A percentile compares a stretch with the other conserved stretches of the same genome.
Evolutionary conservation across 2,329 filamentous ascomycete genomes (phyloP).

Genomic region (Fusarium tuaranense): DNA sequence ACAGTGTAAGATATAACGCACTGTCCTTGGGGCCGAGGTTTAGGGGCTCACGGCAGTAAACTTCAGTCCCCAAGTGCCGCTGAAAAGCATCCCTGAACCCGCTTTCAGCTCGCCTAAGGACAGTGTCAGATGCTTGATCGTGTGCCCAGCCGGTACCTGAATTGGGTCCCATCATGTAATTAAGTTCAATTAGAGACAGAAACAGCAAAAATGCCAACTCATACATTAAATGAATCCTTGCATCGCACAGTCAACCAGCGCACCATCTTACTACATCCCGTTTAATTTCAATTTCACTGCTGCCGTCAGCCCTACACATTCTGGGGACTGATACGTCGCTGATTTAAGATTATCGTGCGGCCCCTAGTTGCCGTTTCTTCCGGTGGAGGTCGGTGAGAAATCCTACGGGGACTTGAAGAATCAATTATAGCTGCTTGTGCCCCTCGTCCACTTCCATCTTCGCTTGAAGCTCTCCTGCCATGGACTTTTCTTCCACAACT

Average conservation of each 20-base stretch:
- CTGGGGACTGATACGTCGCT: background rate
- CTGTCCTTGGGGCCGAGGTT: background rate
- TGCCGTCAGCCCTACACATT: background rate
- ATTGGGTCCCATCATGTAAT: background rate
- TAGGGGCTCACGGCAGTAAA: background rate
- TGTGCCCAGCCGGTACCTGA: background rate
- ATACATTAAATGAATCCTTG: background rate
- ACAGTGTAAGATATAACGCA: background rate
- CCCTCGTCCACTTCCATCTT: constrained; percentile 12
- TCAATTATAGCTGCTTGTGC: constrained; percentile 2
- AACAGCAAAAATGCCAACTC: background rate
- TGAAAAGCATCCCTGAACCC: background rate
- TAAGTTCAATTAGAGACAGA: background rate
- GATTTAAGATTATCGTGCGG: background rate
- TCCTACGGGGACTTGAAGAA: constrained; percentile 5
- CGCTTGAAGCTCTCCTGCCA: constrained; percentile 6
- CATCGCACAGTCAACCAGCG: background rate
- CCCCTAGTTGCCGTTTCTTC: background rate
- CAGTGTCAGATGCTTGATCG: background rate
- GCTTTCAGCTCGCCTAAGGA: background rate
- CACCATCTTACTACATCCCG: background rate
- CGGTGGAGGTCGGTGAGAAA: background rate
- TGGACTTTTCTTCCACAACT: constrained; percentile 36
- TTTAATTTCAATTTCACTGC: background rate
- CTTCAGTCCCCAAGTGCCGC: background rate